Conservation (phyloP, 164 flowering plant species). For the Dillenia turbinata region DNA sequence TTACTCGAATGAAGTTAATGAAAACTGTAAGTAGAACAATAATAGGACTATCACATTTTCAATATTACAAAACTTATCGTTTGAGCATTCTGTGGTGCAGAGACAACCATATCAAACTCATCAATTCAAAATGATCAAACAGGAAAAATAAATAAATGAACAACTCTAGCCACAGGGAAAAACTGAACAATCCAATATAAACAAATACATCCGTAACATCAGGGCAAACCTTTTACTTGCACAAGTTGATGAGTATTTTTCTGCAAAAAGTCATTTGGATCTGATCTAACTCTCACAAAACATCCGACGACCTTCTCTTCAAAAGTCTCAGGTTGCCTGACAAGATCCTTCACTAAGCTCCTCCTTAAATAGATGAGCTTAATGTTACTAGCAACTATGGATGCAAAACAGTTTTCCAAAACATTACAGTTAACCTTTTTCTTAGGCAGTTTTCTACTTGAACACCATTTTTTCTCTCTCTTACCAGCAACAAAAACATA, state of each 20-base stretch:
- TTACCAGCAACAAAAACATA: slow-evolving; percentile 5
- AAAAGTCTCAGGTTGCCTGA: slow-evolving; percentile 41
- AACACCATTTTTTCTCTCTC: slow-evolving; percentile 15
- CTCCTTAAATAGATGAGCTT: slow-evolving; percentile 60
- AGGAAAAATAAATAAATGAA: no score
- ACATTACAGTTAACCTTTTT: slow-evolving; percentile 8
- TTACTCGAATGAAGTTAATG: no score
- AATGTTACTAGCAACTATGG: slow-evolving; percentile 48
- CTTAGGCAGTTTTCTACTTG: slow-evolving; percentile 9
- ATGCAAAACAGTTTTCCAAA: slow-evolving; percentile 44
- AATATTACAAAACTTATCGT: no score
- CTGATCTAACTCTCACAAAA: slow-evolving; percentile 60
- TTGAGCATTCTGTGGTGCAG: no score
- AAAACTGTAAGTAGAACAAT: no score
- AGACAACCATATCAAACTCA: no score
- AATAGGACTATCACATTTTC: no score
- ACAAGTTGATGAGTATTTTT: slow-evolving; percentile 45
- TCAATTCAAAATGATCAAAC: no score
- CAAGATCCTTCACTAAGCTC: slow-evolving; percentile 47
- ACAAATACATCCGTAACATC: no score
- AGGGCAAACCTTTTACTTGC: slow-evolving; percentile 56
- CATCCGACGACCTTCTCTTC: slow-evolving; percentile 55
- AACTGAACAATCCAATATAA: no score
- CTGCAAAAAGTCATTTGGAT: slow-evolving; percentile 33
- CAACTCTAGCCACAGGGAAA: no score